phyloP scores from a whole-genome alignment of 495 filamentous ascomycete species.

The Tricharina praecox region DNA sequence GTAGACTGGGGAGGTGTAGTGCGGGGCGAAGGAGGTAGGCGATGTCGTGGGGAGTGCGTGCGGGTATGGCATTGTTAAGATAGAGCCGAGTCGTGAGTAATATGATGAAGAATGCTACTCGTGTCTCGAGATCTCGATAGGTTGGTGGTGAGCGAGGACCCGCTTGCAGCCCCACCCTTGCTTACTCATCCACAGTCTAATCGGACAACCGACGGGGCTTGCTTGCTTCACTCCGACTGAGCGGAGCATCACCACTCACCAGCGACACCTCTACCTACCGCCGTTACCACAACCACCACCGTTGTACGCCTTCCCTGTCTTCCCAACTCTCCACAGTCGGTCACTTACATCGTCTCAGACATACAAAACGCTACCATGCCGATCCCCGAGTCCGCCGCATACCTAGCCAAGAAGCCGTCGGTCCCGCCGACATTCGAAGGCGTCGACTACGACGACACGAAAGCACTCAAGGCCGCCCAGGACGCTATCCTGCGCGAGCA shows the following conservation, averaged over 20 bases:
- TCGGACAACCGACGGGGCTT: neutral
- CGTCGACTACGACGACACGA: conserved; percentile 89
- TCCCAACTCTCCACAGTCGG: neutral
- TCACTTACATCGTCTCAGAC: too few species aligned
- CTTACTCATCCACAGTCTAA: neutral
- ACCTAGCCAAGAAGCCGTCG: conserved; percentile 85
- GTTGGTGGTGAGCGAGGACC: neutral
- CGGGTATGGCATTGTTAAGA: conserved; percentile 76
- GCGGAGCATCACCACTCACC: too few species aligned
- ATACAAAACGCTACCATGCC: conserved; percentile 40
- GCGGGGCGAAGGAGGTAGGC: conserved; percentile 55
- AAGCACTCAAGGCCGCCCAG: conserved; percentile 76
- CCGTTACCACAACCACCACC: neutral
- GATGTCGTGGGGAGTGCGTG: conserved; percentile 76
- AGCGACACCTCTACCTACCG: conserved; percentile 9
- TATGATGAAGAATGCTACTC: too few species aligned
- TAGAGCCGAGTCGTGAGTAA: too few species aligned
- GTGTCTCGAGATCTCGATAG: too few species aligned
- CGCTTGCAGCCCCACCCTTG: neutral
- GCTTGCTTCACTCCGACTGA: too few species aligned
- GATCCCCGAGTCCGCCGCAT: conserved; percentile 78
- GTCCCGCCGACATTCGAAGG: conserved; percentile 91
- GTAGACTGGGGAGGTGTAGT: conserved; percentile 53
- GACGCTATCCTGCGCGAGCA: conserved; percentile 90
- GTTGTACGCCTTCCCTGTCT: neutral